These are phyloP conservation scores for Hypoxylon sp. DNA, from an alignment of 2,329 filamentous ascomycete species.

Conservation along the genomic window DNA sequence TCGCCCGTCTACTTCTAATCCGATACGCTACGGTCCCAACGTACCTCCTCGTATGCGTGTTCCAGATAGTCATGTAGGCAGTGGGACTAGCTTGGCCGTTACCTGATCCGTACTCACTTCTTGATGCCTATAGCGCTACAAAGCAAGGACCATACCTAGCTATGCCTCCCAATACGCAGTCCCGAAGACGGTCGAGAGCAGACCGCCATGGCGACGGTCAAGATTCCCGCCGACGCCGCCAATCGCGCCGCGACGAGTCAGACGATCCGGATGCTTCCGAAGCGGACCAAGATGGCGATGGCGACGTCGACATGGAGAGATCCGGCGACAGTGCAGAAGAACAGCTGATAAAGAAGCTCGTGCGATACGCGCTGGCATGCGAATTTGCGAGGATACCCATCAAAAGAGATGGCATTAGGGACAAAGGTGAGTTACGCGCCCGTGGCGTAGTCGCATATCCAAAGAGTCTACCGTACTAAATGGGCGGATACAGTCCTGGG, in stretches of 20 bases:
- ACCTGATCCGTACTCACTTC: background rate
- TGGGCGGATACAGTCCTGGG: slow-evolving; percentile 68
- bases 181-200: slow-evolving; percentile 44
- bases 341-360: slow-evolving; percentile 69
- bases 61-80: too few species aligned
- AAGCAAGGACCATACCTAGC: slow-evolving; percentile 22
- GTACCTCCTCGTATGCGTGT: too few species aligned
- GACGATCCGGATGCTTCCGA: slow-evolving; percentile 48
- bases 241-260: slow-evolving; percentile 37
- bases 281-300: slow-evolving; percentile 38
- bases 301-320: slow-evolving; percentile 35
- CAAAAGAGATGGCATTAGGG: slow-evolving; percentile 67
- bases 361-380: slow-evolving; percentile 72
- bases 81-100: background rate
- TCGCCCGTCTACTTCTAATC: too few species aligned
- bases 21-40: too few species aligned
- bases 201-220: slow-evolving; percentile 51
- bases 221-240: slow-evolving; percentile 40
- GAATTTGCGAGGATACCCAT: slow-evolving; percentile 69
- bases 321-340: slow-evolving; percentile 50
- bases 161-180: slow-evolving; percentile 44
- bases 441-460: background rate
- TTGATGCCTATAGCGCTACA: background rate
- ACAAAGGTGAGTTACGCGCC: slow-evolving; percentile 67
- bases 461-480: background rate